phyloP scores from a whole-genome alignment of 306 rosid species.

The Styphnolobium japonicum region DNA sequence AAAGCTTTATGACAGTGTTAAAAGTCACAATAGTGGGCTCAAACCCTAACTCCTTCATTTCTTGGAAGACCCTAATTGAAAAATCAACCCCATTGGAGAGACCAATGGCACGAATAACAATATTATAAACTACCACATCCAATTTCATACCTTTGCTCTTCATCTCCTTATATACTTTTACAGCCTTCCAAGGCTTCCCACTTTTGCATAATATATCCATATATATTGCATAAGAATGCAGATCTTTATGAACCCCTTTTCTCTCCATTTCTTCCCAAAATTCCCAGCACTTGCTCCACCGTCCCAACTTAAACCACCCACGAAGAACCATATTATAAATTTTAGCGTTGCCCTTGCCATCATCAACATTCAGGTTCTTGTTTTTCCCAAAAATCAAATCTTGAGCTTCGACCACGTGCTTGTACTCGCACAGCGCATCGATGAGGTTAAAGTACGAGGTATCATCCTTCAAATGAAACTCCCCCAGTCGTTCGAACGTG shows the following conservation, averaged over 20 bases:
- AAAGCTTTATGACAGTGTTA: conserved; percentile 71
- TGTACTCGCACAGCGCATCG: conserved; percentile 78
- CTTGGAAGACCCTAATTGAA: conserved; percentile 47
- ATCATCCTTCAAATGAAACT: conserved; percentile 69
- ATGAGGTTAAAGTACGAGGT: conserved; percentile 61
- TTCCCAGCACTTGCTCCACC: conserved; percentile 87
- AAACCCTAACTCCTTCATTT: conserved; percentile 80
- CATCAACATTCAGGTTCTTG: too few species aligned
- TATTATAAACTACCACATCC: conserved; percentile 84
- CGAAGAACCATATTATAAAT: conserved; percentile 71
- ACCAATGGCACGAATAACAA: conserved; percentile 70
- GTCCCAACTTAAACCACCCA: conserved; percentile 76
- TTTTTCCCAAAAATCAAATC: conserved; percentile 60
- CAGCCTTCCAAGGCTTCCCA: conserved; percentile 93
- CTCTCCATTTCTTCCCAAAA: conserved; percentile 90
- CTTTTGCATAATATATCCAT: conserved; percentile 87
- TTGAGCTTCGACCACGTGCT: conserved; percentile 79
- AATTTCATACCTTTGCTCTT: conserved; percentile 55
- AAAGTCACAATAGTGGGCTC: conserved; percentile 63
- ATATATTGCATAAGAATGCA: conserved; percentile 74
- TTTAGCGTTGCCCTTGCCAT: conserved; percentile 43
- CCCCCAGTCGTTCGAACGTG: conserved; percentile 47
- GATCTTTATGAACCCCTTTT: conserved; percentile 62
- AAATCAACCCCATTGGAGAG: conserved; percentile 77
- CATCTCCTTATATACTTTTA: conserved; percentile 67